These are phyloP conservation scores for Fusarium albosuccineum DNA, from an alignment of 2,329 filamentous ascomycete species.

Conservation along the genomic window DNA sequence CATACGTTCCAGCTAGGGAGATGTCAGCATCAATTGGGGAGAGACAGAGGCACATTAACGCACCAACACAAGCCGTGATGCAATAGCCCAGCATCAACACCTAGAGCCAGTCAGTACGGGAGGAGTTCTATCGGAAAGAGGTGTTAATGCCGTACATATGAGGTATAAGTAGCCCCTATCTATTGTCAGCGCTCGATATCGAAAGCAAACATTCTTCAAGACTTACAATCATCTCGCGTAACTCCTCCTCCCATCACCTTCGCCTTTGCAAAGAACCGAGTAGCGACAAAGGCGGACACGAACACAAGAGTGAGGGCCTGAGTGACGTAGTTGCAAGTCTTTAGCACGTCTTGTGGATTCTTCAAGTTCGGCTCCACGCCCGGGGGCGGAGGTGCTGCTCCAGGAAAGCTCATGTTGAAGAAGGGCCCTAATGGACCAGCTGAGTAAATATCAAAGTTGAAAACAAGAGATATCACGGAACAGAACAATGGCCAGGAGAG, in stretches of 20 bases:
- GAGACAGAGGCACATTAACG: background rate
- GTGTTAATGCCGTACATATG: conserved; percentile 14
- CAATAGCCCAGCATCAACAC: conserved; percentile 37
- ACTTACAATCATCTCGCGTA: conserved; percentile 33
- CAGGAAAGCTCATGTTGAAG: conserved; percentile 29
- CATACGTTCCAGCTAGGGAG: conserved; percentile 19
- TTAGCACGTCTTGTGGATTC: conserved; percentile 25
- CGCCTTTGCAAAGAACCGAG: conserved; percentile 28
- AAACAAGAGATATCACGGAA: background rate
- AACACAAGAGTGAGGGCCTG: conserved; percentile 29
- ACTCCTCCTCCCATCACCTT: conserved; percentile 26
- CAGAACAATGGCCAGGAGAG: background rate
- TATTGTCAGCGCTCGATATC: background rate
- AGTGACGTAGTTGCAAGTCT: conserved; percentile 33
- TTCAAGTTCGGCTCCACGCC: conserved; percentile 29
- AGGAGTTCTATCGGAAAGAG: background rate
- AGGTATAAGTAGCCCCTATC: conserved; percentile 30
- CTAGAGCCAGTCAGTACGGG: background rate
- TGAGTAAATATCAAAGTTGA: background rate
- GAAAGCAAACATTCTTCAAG: rapidly evolving
- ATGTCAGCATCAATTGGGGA: background rate
- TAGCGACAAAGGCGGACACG: conserved; percentile 17
- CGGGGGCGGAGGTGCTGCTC: conserved; percentile 24
- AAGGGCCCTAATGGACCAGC: conserved; percentile 5
- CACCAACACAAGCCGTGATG: conserved; percentile 26